These are phyloP conservation scores for Saccharomyces mikatae DNA, from an alignment of 805 yeast species.

Conservation along the genomic window DNA sequence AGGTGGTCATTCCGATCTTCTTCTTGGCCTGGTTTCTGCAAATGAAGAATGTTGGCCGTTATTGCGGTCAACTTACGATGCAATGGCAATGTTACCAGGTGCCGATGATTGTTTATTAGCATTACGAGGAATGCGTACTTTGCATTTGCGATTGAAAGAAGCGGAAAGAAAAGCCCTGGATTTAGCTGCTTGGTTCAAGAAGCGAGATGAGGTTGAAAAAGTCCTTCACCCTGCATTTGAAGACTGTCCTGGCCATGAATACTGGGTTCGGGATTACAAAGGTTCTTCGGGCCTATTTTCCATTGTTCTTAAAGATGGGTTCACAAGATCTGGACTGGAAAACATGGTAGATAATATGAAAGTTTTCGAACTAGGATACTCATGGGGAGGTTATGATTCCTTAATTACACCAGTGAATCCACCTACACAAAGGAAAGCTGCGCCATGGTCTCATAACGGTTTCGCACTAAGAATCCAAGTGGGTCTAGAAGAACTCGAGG, in stretches of 20 bases:
- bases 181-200: slow-evolving; percentile 5
- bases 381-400: slow-evolving; percentile 13
- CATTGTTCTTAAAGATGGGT: slow-evolving; percentile 6
- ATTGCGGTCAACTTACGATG: slow-evolving; percentile 6
- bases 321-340: slow-evolving; percentile 1
- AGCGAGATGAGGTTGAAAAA: slow-evolving; percentile 4
- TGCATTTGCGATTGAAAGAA: slow-evolving; percentile 5
- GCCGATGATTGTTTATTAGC: slow-evolving; percentile 10
- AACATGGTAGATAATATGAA: slow-evolving; percentile 7
- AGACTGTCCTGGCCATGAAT: slow-evolving; percentile 8
- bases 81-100: slow-evolving; percentile 6
- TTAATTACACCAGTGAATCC: slow-evolving; percentile 5
- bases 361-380: slow-evolving; percentile 8
- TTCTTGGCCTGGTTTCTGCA: slow-evolving; percentile 8
- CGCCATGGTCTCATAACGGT: slow-evolving; percentile 2
- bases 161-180: slow-evolving; percentile 4
- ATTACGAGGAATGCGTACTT: slow-evolving; percentile 7
- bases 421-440: not conserved
- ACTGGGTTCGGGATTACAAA: not conserved
- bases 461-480: slow-evolving; percentile 7
- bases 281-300: slow-evolving; percentile 11
- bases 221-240: slow-evolving; percentile 10
- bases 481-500: slow-evolving; percentile 6
- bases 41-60: slow-evolving; percentile 5
- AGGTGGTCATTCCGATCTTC: slow-evolving; percentile 12